phyloP scores from a whole-genome alignment of 2,329 filamentous ascomycete species.

The Ophiostoma australiae region DNA sequence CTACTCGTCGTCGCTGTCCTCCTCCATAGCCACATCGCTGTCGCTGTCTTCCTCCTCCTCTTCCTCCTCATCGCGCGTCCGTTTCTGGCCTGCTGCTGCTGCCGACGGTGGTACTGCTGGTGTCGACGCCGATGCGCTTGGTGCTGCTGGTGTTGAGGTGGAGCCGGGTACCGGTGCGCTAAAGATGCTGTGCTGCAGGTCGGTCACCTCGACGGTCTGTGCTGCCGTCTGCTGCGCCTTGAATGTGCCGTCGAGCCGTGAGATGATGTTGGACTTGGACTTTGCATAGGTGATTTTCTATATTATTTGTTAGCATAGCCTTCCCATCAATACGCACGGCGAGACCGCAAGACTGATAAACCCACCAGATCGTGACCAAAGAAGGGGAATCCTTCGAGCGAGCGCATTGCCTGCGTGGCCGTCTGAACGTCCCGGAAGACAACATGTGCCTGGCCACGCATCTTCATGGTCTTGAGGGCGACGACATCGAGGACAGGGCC shows the following conservation, averaged over 20 bases:
- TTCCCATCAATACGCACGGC: conserved; percentile 69
- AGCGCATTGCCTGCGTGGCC: conserved; percentile 90
- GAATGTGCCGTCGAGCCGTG: conserved; percentile 89
- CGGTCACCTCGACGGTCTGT: conserved; percentile 60
- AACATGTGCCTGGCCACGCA: conserved; percentile 94
- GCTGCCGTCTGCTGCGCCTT: conserved; percentile 60
- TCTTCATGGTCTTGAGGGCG: conserved; percentile 79
- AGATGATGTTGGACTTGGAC: conserved; percentile 78
- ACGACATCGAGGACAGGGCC: conserved; percentile 89
- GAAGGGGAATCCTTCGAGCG: conserved; percentile 78
- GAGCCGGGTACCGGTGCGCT: conserved; percentile 57
- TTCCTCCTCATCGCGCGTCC: conserved; percentile 63
- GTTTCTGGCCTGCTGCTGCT: conserved; percentile 56
- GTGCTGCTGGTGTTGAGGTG: conserved; percentile 41
- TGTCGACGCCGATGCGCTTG: conserved; percentile 28
- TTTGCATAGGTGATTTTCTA: conserved; percentile 91
- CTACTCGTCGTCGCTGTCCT: conserved; percentile 67
- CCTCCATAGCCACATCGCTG: conserved; percentile 61
- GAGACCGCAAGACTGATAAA: conserved; percentile 25
- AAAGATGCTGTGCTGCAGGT: conserved; percentile 76
- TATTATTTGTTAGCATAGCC: conserved; percentile 42
- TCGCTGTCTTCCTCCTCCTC: conserved; percentile 61
- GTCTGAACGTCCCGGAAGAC: conserved; percentile 84
- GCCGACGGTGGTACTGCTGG: conserved; percentile 11
- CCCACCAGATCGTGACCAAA: conserved; percentile 79